Evolutionary conservation across 2,329 filamentous ascomycete genomes (phyloP).

Genomic region (Alternaria gansuensis): DNA sequence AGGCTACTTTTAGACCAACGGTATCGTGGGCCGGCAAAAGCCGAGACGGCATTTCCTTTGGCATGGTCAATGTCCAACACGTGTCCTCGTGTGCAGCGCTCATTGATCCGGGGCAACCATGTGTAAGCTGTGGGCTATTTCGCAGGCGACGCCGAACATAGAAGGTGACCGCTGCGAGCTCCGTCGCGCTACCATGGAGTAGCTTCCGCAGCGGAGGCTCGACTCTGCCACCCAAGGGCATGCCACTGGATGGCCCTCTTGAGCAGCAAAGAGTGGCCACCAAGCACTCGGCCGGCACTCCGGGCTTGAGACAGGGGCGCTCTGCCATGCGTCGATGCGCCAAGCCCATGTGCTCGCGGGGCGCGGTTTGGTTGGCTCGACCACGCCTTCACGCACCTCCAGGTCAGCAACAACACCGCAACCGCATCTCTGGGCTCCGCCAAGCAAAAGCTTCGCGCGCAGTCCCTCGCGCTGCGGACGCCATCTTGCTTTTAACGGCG

Average conservation of each 20-base stretch:
- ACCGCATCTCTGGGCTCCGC: slow-evolving; percentile 14
- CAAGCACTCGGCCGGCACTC: slow-evolving; percentile 14
- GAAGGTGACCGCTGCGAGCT: slow-evolving; percentile 26
- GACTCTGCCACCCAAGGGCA: slow-evolving; percentile 11
- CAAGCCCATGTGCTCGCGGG: slow-evolving; percentile 18
- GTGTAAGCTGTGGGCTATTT: neutral
- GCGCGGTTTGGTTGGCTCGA: slow-evolving; percentile 21
- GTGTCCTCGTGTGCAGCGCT: slow-evolving; percentile 16
- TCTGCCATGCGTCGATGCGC: slow-evolving; percentile 5
- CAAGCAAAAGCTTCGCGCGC: slow-evolving; percentile 28
- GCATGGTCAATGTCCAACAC: slow-evolving; percentile 9
- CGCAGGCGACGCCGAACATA: slow-evolving; percentile 9
- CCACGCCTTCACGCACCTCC: slow-evolving; percentile 1
- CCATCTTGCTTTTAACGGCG: slow-evolving; percentile 29
- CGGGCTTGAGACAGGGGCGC: slow-evolving; percentile 20
- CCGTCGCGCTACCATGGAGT: slow-evolving; percentile 12
- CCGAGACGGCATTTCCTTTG: neutral
- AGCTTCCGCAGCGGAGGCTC: slow-evolving; percentile 17
- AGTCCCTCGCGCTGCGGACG: slow-evolving; percentile 13
- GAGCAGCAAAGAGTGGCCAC: slow-evolving; percentile 16
- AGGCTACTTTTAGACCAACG: neutral
- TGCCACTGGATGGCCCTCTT: slow-evolving; percentile 10
- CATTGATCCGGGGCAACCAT: slow-evolving; percentile 16
- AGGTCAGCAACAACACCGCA: slow-evolving; percentile 18
- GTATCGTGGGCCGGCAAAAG: slow-evolving; percentile 1